Conservation (phyloP, 495 filamentous ascomycete genomes). For the Darksidea phi region DNA sequence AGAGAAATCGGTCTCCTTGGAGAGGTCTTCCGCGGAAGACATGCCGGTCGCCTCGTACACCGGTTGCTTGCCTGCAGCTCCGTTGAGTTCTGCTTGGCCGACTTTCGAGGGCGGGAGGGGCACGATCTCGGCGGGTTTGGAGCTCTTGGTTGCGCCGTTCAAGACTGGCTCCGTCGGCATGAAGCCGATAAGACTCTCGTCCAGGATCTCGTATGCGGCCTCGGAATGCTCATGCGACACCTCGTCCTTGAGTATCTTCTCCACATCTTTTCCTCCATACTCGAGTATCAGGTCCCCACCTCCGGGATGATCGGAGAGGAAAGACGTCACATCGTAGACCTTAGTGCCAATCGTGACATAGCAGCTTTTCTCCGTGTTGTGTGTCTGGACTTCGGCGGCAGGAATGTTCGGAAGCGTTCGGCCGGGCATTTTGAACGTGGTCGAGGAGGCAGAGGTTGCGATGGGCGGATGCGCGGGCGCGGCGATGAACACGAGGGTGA, state of each 20-base stretch:
- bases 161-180: slow-evolving; percentile 52
- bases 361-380: slow-evolving; percentile 80
- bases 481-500: not conserved
- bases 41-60: slow-evolving; percentile 78
- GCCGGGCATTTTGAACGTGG: slow-evolving; percentile 32
- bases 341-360: slow-evolving; percentile 87
- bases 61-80: slow-evolving; percentile 42
- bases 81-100: slow-evolving; percentile 47
- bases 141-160: slow-evolving; percentile 48
- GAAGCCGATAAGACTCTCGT: slow-evolving; percentile 80
- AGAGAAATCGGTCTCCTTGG: slow-evolving; percentile 72
- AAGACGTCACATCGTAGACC: slow-evolving; percentile 92
- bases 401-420: slow-evolving; percentile 76
- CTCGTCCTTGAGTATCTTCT: slow-evolving; percentile 77
- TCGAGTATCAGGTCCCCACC: slow-evolving; percentile 85
- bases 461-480: not conserved
- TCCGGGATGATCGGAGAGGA: slow-evolving; percentile 85
- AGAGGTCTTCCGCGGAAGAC: slow-evolving; percentile 80
- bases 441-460: slow-evolving; percentile 6
- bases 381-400: slow-evolving; percentile 71
- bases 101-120: slow-evolving; percentile 47
- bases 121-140: slow-evolving; percentile 49
- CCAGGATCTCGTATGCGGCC: slow-evolving; percentile 88
- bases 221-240: slow-evolving; percentile 82
- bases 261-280: slow-evolving; percentile 85